Base-by-base conservation (phyloP, 352 stramenopile genomes). In the Pythium dissotocum region DNA sequence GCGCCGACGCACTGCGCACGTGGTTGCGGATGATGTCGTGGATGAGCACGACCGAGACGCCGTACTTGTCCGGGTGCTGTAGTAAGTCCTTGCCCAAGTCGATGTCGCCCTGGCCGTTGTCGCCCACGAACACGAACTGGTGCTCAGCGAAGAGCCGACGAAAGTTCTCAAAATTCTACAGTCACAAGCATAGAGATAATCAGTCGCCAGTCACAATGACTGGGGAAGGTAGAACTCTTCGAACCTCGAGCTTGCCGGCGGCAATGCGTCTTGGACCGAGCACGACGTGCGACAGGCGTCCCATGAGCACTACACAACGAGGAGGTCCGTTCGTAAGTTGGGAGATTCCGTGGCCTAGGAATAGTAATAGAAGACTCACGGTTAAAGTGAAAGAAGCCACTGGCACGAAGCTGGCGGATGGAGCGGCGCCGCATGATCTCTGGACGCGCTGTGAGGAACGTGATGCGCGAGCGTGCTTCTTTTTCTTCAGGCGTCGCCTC, bases 21-120 rank as follows among this genome's bases (percentile, higher is more conserved):
- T 91, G 83, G 67, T 90, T 90, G 69, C 85, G 85, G 67, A 93
- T 88, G 28, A 94, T 79, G 61, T 94, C 86, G 73, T 94, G 86
- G 60, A 94, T 94, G 6, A 94, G 75, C 49, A 94, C 86, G 21
- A 74, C 74, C 0, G 74, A 78, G 36, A 90, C 82, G 1, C 73
- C 68, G 65, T 90, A 90, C 62, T 80, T 65, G 9, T 79, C 61
- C 1, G 83, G 81, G 16, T 84, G 66, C 44, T 67, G 69, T 36
- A 94, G 65, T 57, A 94, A 66, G 46, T 81, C 72, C 70, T 91
- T 93, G 73, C 86, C 86, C 26, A 94, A 63, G 42, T 93, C 84
- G 33, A 94, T 94, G 63, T 94, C 86, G 16, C 86, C 84, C 57
- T 94, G 86, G 4, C 86, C 86, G 40, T 94, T 94, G 67, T 94